Evolutionary conservation across 176 grass and related monocot genomes (phyloP).

Genomic region (Poa pratensis): DNA sequence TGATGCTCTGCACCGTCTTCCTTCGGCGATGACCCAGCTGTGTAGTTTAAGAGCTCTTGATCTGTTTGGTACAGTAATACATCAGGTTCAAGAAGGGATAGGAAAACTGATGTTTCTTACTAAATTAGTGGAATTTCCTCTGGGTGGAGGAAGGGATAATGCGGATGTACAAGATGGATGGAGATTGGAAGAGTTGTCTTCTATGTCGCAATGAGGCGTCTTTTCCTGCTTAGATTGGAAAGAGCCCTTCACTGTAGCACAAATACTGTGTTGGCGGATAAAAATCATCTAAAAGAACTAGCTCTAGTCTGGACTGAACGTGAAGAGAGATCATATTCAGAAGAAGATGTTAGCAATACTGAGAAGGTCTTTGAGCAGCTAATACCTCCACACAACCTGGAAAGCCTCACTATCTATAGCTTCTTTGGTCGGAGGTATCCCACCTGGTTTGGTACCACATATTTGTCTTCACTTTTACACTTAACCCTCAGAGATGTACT

Average conservation of each 20-base stretch:
- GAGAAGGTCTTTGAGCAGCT: conserved; percentile 40
- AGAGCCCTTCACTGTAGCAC: not conserved
- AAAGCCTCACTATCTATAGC: not conserved
- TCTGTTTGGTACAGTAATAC: not conserved
- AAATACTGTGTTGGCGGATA: not conserved
- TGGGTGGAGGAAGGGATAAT: not conserved
- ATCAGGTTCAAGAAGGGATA: conserved; percentile 35
- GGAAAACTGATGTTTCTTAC: not conserved
- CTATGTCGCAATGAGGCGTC: not conserved
- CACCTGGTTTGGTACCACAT: not conserved
- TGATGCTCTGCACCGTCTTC: conserved; percentile 19
- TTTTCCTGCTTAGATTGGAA: conserved; percentile 17
- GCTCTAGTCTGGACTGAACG: not conserved
- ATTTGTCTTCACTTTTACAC: not conserved
- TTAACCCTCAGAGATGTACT: not conserved
- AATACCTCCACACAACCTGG: conserved; percentile 10
- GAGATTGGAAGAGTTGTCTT: not conserved
- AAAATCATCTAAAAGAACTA: not conserved
- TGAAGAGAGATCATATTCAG: not conserved
- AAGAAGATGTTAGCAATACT: conserved; percentile 18
- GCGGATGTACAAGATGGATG: not conserved
- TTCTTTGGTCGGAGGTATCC: conserved; percentile 20
- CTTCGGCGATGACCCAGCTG: conserved; percentile 21
- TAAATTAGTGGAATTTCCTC: not conserved
- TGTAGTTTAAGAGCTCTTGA: conserved; percentile 35